phyloP scores from a whole-genome alignment of 805 yeast species.

The Kregervanrija delftensis region DNA sequence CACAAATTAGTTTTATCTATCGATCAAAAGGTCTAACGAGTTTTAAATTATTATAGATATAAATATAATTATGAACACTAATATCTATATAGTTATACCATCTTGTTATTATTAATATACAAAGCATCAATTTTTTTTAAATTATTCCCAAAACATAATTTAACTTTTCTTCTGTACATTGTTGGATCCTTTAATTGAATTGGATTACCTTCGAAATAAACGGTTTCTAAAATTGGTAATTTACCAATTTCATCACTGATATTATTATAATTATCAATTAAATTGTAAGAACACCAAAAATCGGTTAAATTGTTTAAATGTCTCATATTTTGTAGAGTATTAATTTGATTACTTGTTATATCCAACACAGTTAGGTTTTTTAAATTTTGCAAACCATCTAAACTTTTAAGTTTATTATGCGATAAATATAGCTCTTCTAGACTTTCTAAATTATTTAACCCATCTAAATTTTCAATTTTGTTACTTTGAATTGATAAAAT shows the following conservation, averaged over 20 bases:
- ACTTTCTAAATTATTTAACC: conserved; percentile 61
- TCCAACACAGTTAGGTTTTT: conserved; percentile 66
- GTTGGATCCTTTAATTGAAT: conserved; percentile 67
- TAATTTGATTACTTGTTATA: conserved; percentile 67
- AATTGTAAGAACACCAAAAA: conserved; percentile 86
- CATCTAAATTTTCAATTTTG: conserved; percentile 69
- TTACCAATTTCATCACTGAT: conserved; percentile 58
- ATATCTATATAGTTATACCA: background rate
- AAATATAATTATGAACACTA: background rate
- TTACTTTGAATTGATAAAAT: conserved; percentile 88
- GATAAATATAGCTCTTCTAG: conserved; percentile 85
- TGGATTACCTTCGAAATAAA: conserved; percentile 92
- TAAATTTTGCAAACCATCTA: conserved; percentile 75
- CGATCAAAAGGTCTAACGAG: too few relatives aligned
- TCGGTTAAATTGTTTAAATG: conserved; percentile 76
- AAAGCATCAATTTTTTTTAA: conserved; percentile 89
- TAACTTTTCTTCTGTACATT: conserved; percentile 78
- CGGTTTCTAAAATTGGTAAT: conserved; percentile 68
- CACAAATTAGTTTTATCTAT: too few relatives aligned
- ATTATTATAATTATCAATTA: conserved; percentile 60
- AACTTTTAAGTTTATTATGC: conserved; percentile 67
- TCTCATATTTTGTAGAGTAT: conserved; percentile 52
- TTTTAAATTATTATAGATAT: too few relatives aligned
- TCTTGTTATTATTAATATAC: conserved; percentile 28
- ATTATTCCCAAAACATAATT: conserved; percentile 62